Base-by-base conservation (phyloP, 345 rosid species). In the Euphorbia tirucalli region DNA sequence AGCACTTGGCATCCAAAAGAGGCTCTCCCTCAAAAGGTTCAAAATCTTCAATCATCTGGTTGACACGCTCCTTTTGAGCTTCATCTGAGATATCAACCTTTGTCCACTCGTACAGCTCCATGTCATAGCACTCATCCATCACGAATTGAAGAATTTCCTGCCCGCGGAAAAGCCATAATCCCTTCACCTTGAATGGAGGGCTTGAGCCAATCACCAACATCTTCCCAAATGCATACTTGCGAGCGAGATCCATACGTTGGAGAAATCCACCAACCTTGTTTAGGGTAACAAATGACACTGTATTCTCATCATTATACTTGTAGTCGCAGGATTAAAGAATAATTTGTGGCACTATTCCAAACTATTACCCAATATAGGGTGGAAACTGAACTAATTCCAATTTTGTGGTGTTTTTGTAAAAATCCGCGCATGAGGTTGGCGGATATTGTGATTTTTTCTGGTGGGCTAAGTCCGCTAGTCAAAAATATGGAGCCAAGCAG, bases 1-100 rank as follows among this genome's bases (percentile, higher is more conserved):
- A 94, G 96, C 98, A 94, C 84, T 94, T 94, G 73, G 98, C 98
- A 79, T 94, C 98, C 89, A 94, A 78, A 22, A 94, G 92, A 27
- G 92, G 58, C 79, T 94, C 93, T 18, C 96, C 98, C 80, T 94
- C 98, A 31, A 94, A 94, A 31, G 98, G 98, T 80, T 94, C 98
- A 0, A 35, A 65, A 49, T 94, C 98, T 79, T 94, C 99, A 4
- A 92, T 94, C 97, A 94, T 92, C 90, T 92, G 97, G 67, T 66
- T 94, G 49, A 84, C 99, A 0, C 97, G 91, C 78, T 92, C 99
- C 83, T 90, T 94, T 76, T 94, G 99, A 0, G 80, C 86, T 80
- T 92, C 97, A 21, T 92, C 97, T 0, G 88, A 74, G 71, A 90
- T 71, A 67, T 92, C 97, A 11, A 86, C 99, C 83, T 94, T 94